These are phyloP conservation scores for Fusarium piperis DNA, from an alignment of 2,329 filamentous ascomycete species.

Conservation along the genomic window DNA sequence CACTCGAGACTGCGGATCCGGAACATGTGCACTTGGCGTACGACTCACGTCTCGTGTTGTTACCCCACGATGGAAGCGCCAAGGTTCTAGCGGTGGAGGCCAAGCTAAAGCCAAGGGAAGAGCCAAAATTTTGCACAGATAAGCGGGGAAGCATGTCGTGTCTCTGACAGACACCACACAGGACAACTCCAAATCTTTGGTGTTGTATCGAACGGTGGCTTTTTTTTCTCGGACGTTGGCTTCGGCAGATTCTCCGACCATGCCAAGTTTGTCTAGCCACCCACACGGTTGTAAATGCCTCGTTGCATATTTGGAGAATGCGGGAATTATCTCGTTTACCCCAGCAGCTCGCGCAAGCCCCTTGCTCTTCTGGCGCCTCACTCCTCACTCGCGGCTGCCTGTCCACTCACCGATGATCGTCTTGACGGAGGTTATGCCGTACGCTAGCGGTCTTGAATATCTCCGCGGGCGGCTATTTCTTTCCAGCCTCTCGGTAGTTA, in stretches of 20 bases:
- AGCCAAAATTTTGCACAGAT: not conserved
- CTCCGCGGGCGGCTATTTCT: not conserved
- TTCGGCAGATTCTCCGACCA: not conserved
- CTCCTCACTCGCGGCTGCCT: not conserved
- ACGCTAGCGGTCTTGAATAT: not conserved
- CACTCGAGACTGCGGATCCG: not conserved
- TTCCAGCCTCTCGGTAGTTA: not conserved
- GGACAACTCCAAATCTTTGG: not conserved
- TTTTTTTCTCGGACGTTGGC: not conserved
- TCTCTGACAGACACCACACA: not conserved
- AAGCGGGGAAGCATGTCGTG: not conserved
- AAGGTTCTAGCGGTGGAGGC: not conserved
- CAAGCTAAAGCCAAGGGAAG: constrained; percentile 6
- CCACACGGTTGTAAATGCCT: not conserved
- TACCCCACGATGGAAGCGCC: not conserved
- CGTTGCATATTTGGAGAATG: not conserved
- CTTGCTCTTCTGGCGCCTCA: not conserved
- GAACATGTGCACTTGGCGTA: not conserved
- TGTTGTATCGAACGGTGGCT: not conserved
- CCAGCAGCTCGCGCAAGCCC: not conserved
- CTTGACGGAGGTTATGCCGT: not conserved
- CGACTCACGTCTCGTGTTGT: not conserved
- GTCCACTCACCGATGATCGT: not conserved
- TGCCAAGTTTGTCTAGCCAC: not conserved
- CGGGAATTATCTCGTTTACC: not conserved